Percentiles rank a stretch among this genome's conserved stretches.
Evolutionary conservation across 78 protist species (phyloP).

Genomic region (Dictyostelium intermedium): DNA sequence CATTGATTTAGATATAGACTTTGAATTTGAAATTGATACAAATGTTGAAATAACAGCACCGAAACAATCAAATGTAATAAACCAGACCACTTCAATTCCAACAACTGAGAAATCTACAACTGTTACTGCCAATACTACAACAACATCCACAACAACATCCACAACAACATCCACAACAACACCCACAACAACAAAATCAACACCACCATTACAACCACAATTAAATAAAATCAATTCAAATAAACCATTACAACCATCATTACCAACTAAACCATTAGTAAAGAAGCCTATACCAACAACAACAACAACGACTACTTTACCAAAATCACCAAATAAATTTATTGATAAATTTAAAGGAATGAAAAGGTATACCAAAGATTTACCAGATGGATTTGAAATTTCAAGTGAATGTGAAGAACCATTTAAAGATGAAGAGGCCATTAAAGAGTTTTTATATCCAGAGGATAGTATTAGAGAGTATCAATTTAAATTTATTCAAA

Average conservation of each 20-base stretch:
- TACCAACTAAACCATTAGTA: not conserved
- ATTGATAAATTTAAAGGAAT: not conserved
- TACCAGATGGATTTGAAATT: constrained; percentile 42
- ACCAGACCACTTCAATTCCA: not conserved
- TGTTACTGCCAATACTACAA: not conserved
- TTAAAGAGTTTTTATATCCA: constrained; percentile 57
- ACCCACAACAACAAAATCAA: not conserved
- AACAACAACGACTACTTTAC: not conserved
- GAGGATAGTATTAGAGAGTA: constrained; percentile 68
- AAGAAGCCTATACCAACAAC: not conserved
- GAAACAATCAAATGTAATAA: not conserved
- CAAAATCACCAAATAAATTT: not conserved
- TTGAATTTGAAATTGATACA: not conserved
- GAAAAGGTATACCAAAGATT: not conserved
- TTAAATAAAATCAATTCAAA: too few relatives aligned
- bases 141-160: not conserved
- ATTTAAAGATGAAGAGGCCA: not conserved
- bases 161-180: not conserved
- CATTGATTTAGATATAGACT: not conserved
- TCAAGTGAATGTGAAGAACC: not conserved
- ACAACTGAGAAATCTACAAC: not conserved
- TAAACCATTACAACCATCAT: not conserved
- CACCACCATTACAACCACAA: not conserved
- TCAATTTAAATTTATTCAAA: constrained; percentile 78
- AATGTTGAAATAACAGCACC: not conserved